These are phyloP conservation scores for Talaromyces pinophilus DNA, from an alignment of 2,329 filamentous ascomycete species.

Conservation along the genomic window DNA sequence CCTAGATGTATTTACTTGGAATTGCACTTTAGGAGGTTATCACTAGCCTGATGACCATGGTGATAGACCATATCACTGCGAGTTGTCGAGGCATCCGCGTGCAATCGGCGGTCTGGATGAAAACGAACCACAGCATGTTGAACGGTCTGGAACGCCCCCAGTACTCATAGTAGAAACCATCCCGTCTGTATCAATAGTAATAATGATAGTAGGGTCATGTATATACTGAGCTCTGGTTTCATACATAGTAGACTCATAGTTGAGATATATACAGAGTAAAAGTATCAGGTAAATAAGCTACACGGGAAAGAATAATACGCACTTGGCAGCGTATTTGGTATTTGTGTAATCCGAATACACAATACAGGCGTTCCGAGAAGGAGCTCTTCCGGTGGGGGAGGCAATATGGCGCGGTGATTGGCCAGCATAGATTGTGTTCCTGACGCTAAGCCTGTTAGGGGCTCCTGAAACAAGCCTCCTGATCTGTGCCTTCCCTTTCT, in stretches of 20 bases:
- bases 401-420: not conserved
- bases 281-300: slow-evolving; percentile 8
- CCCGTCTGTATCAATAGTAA: not conserved
- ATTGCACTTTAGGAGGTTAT: not conserved
- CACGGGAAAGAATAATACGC: not conserved
- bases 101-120: not conserved
- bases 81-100: not conserved
- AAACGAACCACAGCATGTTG: not conserved
- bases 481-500: not conserved
- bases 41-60: not conserved
- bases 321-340: not conserved
- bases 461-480: slow-evolving; percentile 14
- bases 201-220: not conserved
- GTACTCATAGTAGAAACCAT: not conserved
- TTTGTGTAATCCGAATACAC: not conserved
- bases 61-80: not conserved
- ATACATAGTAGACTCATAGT: not conserved
- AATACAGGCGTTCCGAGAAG: not conserved
- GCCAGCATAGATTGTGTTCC: slow-evolving; percentile 6
- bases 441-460: slow-evolving; percentile 18
- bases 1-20: not conserved
- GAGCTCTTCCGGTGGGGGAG: not conserved
- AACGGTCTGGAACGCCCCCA: not conserved
- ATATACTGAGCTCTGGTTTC: not conserved
- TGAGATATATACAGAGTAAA: not conserved